Percentiles rank a stretch among this genome's conserved stretches.
Evolutionary conservation across 352 stramenopile genomes (phyloP).

Genomic region (Pythium guiyangense): DNA sequence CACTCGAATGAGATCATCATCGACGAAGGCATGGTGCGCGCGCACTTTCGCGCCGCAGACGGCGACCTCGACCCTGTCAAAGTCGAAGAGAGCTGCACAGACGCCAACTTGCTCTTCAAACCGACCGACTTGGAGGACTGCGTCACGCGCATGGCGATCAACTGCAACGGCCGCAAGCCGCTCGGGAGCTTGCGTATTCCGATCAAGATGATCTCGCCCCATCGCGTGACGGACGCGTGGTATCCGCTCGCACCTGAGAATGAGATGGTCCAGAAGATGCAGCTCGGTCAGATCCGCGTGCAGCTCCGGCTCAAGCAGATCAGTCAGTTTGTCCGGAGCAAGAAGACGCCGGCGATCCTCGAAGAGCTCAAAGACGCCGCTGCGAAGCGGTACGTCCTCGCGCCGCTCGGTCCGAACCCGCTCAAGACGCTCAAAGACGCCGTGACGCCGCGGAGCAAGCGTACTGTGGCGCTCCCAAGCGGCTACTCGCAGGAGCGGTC

Average conservation of each 20-base stretch:
- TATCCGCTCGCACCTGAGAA: conserved; percentile 55
- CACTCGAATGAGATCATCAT: conserved; percentile 53
- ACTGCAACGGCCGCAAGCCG: conserved; percentile 36
- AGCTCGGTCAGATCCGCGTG: conserved; percentile 56
- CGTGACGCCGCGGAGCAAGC: conserved; percentile 2
- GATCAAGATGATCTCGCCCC: conserved; percentile 52
- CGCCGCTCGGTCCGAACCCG: conserved; percentile 3
- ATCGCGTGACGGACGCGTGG: conserved; percentile 59
- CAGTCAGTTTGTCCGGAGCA: conserved; percentile 30
- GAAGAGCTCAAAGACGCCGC: conserved; percentile 26
- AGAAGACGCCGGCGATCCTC: conserved; percentile 24
- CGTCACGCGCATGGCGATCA: conserved; percentile 46
- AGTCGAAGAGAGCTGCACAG: conserved; percentile 48
- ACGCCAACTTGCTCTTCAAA: conserved; percentile 65
- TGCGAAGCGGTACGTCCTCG: conserved; percentile 3
- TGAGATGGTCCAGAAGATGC: conserved; percentile 61
- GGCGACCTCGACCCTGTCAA: conserved; percentile 56
- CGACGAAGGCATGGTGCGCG: conserved; percentile 56
- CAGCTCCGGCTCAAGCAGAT: conserved; percentile 34
- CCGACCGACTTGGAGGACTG: conserved; percentile 61
- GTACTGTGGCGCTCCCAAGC: conserved; percentile 7
- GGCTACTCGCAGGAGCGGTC: conserved; percentile 27
- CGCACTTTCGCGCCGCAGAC: conserved; percentile 45
- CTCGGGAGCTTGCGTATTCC: conserved; percentile 63
- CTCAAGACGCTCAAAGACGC: conserved; percentile 14